Percentiles rank a stretch among this genome's conserved stretches.
phyloP scores from a whole-genome alignment of 2,329 filamentous ascomycete genomes.

The Colletotrichum sidae region DNA sequence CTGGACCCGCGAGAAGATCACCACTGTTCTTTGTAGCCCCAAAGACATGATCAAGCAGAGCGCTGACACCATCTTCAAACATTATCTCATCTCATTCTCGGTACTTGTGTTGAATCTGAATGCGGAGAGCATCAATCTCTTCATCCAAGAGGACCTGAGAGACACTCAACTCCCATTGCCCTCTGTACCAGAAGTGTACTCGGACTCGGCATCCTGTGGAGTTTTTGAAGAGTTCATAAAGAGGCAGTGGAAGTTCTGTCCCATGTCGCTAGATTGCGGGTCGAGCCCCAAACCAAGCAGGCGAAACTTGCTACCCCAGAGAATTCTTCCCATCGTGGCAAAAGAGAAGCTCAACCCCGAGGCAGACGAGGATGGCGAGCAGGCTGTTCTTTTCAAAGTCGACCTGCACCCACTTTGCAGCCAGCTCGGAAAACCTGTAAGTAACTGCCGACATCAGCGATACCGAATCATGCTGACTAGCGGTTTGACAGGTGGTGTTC shows the following conservation, averaged over 20 bases:
- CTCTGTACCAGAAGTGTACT: background rate
- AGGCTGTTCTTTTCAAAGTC: background rate
- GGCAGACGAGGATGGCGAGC: background rate
- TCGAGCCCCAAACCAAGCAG: background rate
- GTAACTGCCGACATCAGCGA: background rate
- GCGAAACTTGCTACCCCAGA: background rate
- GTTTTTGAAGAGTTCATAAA: background rate
- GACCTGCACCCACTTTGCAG: background rate
- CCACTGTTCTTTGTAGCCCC: background rate
- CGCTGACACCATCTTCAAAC: background rate
- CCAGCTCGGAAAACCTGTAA: background rate
- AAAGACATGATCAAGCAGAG: background rate
- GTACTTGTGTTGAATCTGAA: background rate
- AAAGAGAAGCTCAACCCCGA: background rate
- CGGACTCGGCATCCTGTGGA: background rate
- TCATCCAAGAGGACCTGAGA: background rate
- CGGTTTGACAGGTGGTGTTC: slow-evolving; percentile 2
- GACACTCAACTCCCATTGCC: background rate
- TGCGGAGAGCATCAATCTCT: background rate
- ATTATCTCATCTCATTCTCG: background rate
- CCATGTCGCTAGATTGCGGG: background rate
- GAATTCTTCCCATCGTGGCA: background rate
- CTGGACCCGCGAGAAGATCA: slow-evolving; percentile 3
- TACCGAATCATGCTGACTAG: background rate
- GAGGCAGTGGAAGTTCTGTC: slow-evolving; percentile 8